Evolutionary conservation across 306 rosid genomes (phyloP).

Genomic region (Abrus precatorius): DNA sequence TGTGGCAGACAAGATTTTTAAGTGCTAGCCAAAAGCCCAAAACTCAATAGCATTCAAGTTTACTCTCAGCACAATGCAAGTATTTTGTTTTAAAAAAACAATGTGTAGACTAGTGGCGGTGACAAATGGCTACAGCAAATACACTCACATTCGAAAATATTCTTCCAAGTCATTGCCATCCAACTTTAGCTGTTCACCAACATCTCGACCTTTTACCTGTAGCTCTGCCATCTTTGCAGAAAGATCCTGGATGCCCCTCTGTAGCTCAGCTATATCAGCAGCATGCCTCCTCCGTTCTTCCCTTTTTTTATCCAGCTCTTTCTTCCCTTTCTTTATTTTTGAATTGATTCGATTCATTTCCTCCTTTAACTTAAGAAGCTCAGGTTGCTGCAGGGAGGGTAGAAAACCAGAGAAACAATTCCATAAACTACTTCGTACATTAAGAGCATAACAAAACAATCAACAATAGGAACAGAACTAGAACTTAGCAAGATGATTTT

Average conservation of each 20-base stretch:
- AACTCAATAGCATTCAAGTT: neutral
- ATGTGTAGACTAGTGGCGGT: neutral
- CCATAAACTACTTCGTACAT: conserved; percentile 16
- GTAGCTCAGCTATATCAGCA: conserved; percentile 61
- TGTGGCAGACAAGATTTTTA: conserved; percentile 16
- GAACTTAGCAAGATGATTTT: conserved; percentile 20
- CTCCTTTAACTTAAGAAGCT: conserved; percentile 92
- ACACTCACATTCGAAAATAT: conserved; percentile 91
- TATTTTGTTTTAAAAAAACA: neutral
- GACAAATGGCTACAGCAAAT: conserved; percentile 32
- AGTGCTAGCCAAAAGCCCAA: conserved; percentile 27
- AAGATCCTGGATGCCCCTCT: conserved; percentile 77
- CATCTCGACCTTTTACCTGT: conserved; percentile 71
- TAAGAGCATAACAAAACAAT: conserved; percentile 24
- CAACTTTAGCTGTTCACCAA: conserved; percentile 71
- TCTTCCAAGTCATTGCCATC: conserved; percentile 74
- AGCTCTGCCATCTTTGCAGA: conserved; percentile 69
- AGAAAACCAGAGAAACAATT: conserved; percentile 41
- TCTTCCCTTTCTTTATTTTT: conserved; percentile 79
- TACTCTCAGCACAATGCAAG: conserved; percentile 39
- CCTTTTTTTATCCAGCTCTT: conserved; percentile 77
- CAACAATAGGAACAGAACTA: conserved; percentile 29
- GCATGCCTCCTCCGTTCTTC: conserved; percentile 76
- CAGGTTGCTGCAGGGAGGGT: conserved; percentile 85
- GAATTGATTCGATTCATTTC: conserved; percentile 89